Evolutionary conservation across 2,329 filamentous ascomycete genomes (phyloP).

Genomic region (Fusarium paranaense): DNA sequence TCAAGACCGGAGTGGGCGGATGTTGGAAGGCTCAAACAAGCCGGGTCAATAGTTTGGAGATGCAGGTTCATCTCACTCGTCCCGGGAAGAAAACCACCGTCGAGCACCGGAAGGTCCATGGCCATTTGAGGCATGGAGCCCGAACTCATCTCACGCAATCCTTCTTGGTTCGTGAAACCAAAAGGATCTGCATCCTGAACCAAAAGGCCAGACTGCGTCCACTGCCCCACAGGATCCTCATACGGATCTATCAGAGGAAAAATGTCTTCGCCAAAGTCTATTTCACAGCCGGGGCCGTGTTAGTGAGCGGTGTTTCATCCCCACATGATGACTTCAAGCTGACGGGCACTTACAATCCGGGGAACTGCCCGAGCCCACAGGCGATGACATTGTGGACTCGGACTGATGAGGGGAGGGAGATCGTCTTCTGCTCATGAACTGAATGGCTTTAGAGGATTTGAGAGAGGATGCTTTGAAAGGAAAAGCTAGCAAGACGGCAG

Average conservation of each 20-base stretch:
- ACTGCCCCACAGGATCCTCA: constrained; percentile 15
- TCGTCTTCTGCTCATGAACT: constrained; percentile 23
- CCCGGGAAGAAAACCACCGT: neutral
- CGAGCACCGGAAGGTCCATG: neutral
- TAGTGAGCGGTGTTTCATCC: neutral
- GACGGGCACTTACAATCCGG: constrained; percentile 21
- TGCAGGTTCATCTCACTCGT: constrained; percentile 2
- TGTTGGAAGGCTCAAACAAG: neutral
- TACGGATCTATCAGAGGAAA: constrained; percentile 1
- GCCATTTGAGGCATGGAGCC: neutral
- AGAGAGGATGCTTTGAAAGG: neutral
- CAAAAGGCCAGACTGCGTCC: neutral
- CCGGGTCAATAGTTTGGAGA: neutral
- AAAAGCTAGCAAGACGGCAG: neutral
- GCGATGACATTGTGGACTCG: constrained; percentile 16
- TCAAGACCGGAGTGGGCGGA: neutral
- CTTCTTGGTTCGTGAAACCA: constrained; percentile 6
- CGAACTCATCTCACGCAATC: neutral
- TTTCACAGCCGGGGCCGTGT: constrained; percentile 4
- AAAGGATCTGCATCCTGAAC: constrained; percentile 2
- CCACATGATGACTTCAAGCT: constrained; percentile 18
- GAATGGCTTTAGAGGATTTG: neutral
- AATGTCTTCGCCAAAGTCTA: constrained; percentile 11
- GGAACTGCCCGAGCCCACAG: constrained; percentile 30
- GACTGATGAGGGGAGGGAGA: constrained; percentile 9